Evolutionary conservation across 108 stramenopile species (phyloP).

Genomic region (Cafeteria roenbergensis): DNA sequence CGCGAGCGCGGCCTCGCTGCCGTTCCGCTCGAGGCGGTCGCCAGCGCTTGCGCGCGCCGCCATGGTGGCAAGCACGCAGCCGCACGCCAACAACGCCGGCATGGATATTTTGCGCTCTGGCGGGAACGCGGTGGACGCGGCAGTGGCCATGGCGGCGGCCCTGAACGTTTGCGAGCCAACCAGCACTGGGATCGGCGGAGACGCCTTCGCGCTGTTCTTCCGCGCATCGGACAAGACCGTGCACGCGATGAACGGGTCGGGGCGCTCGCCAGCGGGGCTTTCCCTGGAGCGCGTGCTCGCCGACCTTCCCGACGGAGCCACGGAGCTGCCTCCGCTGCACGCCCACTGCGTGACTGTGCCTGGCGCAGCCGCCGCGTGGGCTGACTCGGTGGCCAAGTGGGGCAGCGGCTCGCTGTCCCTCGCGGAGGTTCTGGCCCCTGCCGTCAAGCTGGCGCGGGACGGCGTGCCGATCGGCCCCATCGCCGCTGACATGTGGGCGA

Average conservation of each 20-base stretch:
- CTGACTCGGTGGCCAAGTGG: slow-evolving; percentile 41
- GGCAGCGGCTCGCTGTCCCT: slow-evolving; percentile 63
- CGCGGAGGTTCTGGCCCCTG: slow-evolving; percentile 67
- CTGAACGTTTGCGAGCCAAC: slow-evolving; percentile 33
- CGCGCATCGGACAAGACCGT: slow-evolving; percentile 52
- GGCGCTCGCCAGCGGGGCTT: slow-evolving; percentile 48
- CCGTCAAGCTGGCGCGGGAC: slow-evolving; percentile 67
- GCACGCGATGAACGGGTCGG: slow-evolving; percentile 67
- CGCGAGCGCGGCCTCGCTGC: too few species aligned
- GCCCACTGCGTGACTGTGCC: slow-evolving; percentile 78
- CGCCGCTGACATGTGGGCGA: slow-evolving; percentile 66
- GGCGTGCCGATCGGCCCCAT: slow-evolving; percentile 74
- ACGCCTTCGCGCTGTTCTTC: slow-evolving; percentile 62
- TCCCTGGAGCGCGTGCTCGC: slow-evolving; percentile 45
- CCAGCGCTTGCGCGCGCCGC: slow-evolving; percentile 27
- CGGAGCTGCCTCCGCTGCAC: slow-evolving; percentile 18
- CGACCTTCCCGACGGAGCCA: slow-evolving; percentile 10
- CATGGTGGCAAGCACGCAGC: slow-evolving; percentile 33
- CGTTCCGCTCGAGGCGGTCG: slow-evolving; percentile 23
- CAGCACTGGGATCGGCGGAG: slow-evolving; percentile 33
- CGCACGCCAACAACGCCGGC: slow-evolving; percentile 30
- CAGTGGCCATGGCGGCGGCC: slow-evolving; percentile 43
- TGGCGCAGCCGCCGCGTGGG: slow-evolving; percentile 83
- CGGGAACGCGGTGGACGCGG: slow-evolving; percentile 50
- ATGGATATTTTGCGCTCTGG: slow-evolving; percentile 26